A percentile compares a stretch with the other conserved stretches of the same genome.
Conservation (phyloP, 2,329 filamentous ascomycete genomes). For the Stemphylium vesicarium region DNA sequence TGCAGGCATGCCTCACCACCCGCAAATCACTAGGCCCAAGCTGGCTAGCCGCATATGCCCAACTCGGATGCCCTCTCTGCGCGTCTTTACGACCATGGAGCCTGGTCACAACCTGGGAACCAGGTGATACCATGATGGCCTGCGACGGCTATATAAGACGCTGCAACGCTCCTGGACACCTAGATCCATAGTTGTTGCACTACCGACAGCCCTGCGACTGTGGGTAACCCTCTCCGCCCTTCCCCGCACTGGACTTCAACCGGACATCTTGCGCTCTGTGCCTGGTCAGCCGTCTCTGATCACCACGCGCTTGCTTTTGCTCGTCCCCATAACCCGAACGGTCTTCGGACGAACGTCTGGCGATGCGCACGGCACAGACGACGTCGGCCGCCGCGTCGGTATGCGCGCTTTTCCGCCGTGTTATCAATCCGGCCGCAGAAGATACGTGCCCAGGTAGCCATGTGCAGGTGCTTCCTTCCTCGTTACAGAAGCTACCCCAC, state of each 20-base stretch:
- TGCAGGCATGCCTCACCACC: slow-evolving; percentile 7
- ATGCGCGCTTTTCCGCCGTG: background rate
- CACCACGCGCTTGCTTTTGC: background rate
- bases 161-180: background rate
- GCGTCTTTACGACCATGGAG: background rate
- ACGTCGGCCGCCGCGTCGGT: background rate
- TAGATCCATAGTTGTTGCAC: background rate
- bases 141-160: background rate
- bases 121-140: background rate
- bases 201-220: too few relatives aligned
- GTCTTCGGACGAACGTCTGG: background rate
- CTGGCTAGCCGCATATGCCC: slow-evolving; percentile 2
- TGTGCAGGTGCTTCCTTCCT: background rate
- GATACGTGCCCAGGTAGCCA: background rate
- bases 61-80: background rate
- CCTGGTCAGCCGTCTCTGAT: background rate
- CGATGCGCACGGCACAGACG: background rate
- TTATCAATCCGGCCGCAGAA: slow-evolving; percentile 1
- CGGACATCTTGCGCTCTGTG: slow-evolving; percentile 12
- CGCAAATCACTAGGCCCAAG: slow-evolving; percentile 14
- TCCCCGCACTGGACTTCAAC: slow-evolving; percentile 10
- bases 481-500: slow-evolving; percentile 7
- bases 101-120: background rate
- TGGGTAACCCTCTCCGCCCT: slow-evolving; percentile 3
- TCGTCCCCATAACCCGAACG: background rate